Evolutionary conservation across 2,329 filamentous ascomycete species (phyloP).

Genomic region (Penicillium vulpinum): DNA sequence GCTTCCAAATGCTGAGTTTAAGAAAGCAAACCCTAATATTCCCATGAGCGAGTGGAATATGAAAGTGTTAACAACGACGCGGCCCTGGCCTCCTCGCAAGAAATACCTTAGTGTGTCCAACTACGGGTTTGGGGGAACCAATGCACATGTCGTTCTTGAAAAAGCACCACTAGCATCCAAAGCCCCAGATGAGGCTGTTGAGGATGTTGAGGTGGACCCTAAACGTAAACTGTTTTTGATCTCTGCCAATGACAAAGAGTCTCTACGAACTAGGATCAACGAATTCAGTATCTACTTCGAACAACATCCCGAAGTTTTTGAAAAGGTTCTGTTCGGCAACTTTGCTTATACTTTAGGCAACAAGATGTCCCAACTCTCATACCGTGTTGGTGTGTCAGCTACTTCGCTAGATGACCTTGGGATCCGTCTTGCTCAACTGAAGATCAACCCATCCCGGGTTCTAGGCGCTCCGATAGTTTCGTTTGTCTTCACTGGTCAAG

Average conservation of each 20-base stretch:
- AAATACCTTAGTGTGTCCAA: conserved; percentile 29
- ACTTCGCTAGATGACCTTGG: conserved; percentile 24
- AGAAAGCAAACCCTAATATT: conserved; percentile 32
- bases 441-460: conserved; percentile 22
- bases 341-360: conserved; percentile 29
- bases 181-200: conserved; percentile 6
- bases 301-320: conserved; percentile 24
- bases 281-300: conserved; percentile 30
- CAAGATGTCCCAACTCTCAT: conserved; percentile 28
- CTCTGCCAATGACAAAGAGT: conserved; percentile 30
- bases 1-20: conserved; percentile 29
- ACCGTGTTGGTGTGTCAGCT: conserved; percentile 24
- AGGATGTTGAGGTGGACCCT: conserved; percentile 17
- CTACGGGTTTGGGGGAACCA: conserved; percentile 33
- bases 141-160: conserved; percentile 30
- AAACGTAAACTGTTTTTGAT: conserved; percentile 25
- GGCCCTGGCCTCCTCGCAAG: conserved; percentile 31
- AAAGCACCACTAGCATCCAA: conserved; percentile 13
- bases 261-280: conserved; percentile 23
- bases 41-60: conserved; percentile 27
- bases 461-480: conserved; percentile 17
- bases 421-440: conserved; percentile 24
- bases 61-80: conserved; percentile 20
- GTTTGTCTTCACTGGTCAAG: conserved; percentile 27
- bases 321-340: conserved; percentile 25